Evolutionary conservation across 169 alveolate genomes (phyloP), one percentile per base, ranked within the genome.

Genomic region (Babesia gibsoni): DNA sequence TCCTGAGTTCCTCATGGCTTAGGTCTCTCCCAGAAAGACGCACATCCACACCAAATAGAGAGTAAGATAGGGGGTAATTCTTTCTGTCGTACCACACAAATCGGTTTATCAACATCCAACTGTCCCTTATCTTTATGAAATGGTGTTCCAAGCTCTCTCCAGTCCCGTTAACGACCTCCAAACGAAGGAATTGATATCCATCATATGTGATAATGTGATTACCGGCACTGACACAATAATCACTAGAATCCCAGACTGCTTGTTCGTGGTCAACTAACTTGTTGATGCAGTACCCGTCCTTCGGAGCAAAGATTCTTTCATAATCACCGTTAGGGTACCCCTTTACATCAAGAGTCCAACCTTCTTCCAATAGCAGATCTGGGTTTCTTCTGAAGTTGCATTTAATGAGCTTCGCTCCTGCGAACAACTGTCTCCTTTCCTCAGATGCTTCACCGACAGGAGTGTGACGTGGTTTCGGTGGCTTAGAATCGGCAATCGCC

Each of bases 371-470:
- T 12, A 12, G 20, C 46, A 12, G 37, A 33, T 23, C 46, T 7
- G 72, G 72, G 42, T 6, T 3, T 36, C 22, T n/a, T 45, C 72
- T 56, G 46, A 37, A 23, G 72, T 61, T 61, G 27, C 25, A 56
- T 27, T 42, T 42, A 35, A 61, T 33, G 59, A 61, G 20, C 29
- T 61, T 29, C 2, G 50, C 56, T 16, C 16, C 46, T 12, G 46
- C 46, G 46, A 12, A 39, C 16, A 12, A 16, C 46, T 10, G 20
- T 16, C 16, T 16, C 46, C 10, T 12, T 12, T 10, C 16, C 20
- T 39, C 46, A 10, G 46, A 39, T 12, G 10, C 10, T 39, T 39
- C 46, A 16, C 20, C 46, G 16, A 39, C 46, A 16, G 16, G 46
- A 39, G 46, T 39, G 16, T 39, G 20, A 39, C 16, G 10, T 16